A percentile compares a stretch with the other conserved stretches of the same genome.
Evolutionary conservation across 441 rosid genomes (phyloP).

Genomic region (Brassica balearica): DNA sequence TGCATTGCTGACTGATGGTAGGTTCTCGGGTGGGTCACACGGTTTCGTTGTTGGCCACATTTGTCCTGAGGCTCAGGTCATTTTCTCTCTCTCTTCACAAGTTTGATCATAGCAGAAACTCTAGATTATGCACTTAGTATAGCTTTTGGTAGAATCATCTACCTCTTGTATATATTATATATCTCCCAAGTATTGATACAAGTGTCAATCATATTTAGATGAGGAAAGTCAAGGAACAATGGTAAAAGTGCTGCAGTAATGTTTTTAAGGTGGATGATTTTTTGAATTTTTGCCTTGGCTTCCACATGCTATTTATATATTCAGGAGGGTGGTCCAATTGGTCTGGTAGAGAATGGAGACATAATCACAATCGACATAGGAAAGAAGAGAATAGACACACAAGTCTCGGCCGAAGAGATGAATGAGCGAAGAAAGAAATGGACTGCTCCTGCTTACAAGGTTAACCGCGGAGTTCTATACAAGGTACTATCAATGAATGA

Average conservation of each 20-base stretch:
- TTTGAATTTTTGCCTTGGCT: neutral
- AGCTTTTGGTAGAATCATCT: too few relatives aligned
- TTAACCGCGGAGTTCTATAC: constrained; percentile 69
- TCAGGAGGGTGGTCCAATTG: constrained; percentile 98
- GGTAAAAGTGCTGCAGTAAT: too few relatives aligned
- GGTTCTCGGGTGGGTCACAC: constrained; percentile 98
- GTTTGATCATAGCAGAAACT: too few relatives aligned
- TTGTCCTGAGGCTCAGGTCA: constrained; percentile 98
- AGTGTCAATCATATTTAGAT: too few relatives aligned
- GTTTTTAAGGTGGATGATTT: too few relatives aligned
- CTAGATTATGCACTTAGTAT: too few relatives aligned
- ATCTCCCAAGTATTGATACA: too few relatives aligned
- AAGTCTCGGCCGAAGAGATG: constrained; percentile 67
- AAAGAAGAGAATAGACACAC: constrained; percentile 75
- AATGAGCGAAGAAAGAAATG: constrained; percentile 73
- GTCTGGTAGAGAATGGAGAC: constrained; percentile 80
- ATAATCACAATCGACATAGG: constrained; percentile 70
- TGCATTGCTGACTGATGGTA: constrained; percentile 92
- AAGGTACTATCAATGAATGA: constrained; percentile 54
- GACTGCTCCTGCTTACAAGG: constrained; percentile 78
- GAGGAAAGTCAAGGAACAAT: too few relatives aligned
- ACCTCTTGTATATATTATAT: too few relatives aligned
- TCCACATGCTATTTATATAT: constrained; percentile 8
- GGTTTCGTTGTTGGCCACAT: constrained; percentile 98
- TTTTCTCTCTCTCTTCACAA: neutral